Evolutionary conservation across 345 rosid genomes (phyloP), one percentile per base, ranked within the genome.

Genomic region (Acer negundo): DNA sequence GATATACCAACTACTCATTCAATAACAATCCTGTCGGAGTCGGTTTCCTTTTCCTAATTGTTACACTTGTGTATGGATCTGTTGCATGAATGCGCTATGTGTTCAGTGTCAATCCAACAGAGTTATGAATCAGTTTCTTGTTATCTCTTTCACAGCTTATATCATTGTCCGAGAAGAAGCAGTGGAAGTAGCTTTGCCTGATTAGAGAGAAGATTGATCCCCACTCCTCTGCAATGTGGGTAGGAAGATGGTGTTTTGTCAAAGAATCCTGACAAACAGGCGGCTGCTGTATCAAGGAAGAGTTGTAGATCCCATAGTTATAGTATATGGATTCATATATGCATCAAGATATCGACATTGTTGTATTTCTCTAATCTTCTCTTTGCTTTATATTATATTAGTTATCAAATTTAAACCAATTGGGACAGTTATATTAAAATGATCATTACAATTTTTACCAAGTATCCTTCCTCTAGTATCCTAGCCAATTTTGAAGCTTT

Each of bases 151-250:
- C 3, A n/a, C 86, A 89, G 93, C 90, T 90, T 77, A 74, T 85
- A 86, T 89, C 90, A 17, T 81, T 90, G 74, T 87, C 86, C 6
- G 89, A 80, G 84, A 85, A 85, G 81, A 79, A 78, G 75, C 77
- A 70, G 74, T 56, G 49, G 81, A 73, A 71, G 81, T 66, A 78
- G 79, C 73, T 75, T 74, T 9, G 62, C 13, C 46, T 62, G 47
- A 69, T 10, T 38, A 31, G 64, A 23, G 76, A 49, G 31, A 55
- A 47, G 46, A 42, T 8, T 42, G 11, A 42, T 9, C 51, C 67
- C 42, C 13, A 13, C 31, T 62, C 74, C 46, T 51, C 55, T n/a
- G 49, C 59, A 58, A 28, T 31, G n/a, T 46, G 15, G 61, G 61
- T 35, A 22, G 24, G n/a, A 53, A 67, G 53, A 51, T 24, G 62